phyloP scores from a whole-genome alignment of 352 stramenopile species.

The Phytophthora uliginosa region DNA sequence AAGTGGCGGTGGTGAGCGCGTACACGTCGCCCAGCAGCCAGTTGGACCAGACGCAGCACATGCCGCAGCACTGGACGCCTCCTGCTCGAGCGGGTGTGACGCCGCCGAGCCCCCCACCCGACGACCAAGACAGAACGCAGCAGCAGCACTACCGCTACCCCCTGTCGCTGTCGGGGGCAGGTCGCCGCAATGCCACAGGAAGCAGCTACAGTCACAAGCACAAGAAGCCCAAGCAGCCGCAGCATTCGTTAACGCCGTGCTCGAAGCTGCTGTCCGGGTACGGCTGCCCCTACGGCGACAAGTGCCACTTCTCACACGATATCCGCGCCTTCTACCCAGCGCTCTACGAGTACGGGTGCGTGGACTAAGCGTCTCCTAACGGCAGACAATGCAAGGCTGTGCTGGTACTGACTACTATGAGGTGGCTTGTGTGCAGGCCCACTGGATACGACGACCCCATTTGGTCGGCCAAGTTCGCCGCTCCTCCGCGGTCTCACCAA shows the following conservation, averaged over 20 bases:
- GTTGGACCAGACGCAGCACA: constrained; percentile 26
- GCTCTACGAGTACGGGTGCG: constrained; percentile 36
- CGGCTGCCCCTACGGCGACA: constrained; percentile 58
- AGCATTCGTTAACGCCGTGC: constrained; percentile 29
- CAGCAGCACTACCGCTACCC: neutral
- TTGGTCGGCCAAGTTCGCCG: constrained; percentile 22
- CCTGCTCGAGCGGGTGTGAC: neutral
- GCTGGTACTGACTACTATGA: neutral
- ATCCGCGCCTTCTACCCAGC: constrained; percentile 26
- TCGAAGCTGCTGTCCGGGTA: constrained; percentile 54
- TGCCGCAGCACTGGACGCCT: constrained; percentile 17
- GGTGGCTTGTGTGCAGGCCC: constrained; percentile 5
- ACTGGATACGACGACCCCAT: constrained; percentile 18
- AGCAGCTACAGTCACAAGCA: constrained; percentile 20
- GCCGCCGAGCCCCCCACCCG: constrained; percentile 8
- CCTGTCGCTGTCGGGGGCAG: neutral
- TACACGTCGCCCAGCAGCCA: constrained; percentile 28
- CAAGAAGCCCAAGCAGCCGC: constrained; percentile 23
- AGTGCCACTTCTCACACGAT: constrained; percentile 74
- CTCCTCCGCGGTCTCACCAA: constrained; percentile 25
- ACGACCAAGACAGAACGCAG: constrained; percentile 1
- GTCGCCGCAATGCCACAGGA: constrained; percentile 6
- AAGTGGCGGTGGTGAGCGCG: constrained; percentile 57
- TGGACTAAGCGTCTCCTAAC: neutral
- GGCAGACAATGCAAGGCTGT: neutral